A percentile compares a stretch with the other conserved stretches of the same genome.
These are phyloP conservation scores for Pythium dissimile DNA, from an alignment of 352 stramenopile species.

Conservation along the genomic window DNA sequence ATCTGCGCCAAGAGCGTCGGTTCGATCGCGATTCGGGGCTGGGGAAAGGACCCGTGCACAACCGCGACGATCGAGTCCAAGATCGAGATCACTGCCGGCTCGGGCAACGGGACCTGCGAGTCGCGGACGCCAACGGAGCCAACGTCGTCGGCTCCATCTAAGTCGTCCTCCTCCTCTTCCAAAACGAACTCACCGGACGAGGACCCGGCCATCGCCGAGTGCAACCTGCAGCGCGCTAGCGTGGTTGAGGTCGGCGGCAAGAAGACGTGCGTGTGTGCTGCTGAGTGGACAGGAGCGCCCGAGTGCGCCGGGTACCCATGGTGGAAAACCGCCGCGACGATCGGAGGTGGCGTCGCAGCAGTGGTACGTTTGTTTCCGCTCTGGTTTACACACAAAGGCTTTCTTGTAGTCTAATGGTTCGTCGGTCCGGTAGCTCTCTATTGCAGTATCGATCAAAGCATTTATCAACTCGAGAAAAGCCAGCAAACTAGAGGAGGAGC, in stretches of 20 bases:
- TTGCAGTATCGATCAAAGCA: conserved; percentile 28
- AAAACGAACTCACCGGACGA: neutral
- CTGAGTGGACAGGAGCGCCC: conserved; percentile 40
- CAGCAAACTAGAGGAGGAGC: conserved; percentile 6
- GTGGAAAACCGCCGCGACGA: conserved; percentile 44
- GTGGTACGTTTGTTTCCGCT: conserved; percentile 16
- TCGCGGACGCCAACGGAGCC: conserved; percentile 17
- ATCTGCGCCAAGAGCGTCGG: conserved; percentile 32
- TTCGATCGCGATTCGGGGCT: conserved; percentile 32
- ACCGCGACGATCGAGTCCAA: conserved; percentile 18
- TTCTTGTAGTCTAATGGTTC: no score
- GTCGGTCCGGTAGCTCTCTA: conserved; percentile 26
- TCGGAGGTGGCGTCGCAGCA: conserved; percentile 38
- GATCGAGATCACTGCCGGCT: conserved; percentile 5
- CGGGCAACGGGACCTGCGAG: conserved; percentile 15
- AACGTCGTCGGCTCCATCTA: neutral
- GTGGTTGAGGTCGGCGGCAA: conserved; percentile 23
- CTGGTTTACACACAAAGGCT: no score
- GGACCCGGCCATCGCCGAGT: conserved; percentile 15
- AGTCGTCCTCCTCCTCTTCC: neutral
- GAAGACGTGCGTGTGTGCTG: conserved; percentile 35
- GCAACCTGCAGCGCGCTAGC: conserved; percentile 33
- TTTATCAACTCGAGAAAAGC: conserved; percentile 26
- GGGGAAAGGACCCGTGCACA: conserved; percentile 32
- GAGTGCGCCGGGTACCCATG: conserved; percentile 34